These are phyloP conservation scores for Aspergillus indologenus DNA, from an alignment of 495 filamentous ascomycete species.

Conservation along the genomic window DNA sequence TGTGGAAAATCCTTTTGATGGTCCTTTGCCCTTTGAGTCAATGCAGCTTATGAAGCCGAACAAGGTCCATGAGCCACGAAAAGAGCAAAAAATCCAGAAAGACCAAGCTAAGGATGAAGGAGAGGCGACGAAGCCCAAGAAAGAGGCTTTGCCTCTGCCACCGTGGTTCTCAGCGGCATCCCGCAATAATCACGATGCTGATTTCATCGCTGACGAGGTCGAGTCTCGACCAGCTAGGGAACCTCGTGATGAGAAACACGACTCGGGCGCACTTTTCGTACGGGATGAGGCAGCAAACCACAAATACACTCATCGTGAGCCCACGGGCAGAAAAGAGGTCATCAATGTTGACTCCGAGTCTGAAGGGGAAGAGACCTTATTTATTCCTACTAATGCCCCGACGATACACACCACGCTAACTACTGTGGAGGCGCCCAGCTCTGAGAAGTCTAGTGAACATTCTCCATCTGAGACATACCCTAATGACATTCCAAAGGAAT, in stretches of 20 bases:
- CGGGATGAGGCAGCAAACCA: constrained; percentile 41
- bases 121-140: constrained; percentile 41
- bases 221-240: constrained; percentile 23
- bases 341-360: constrained; percentile 43
- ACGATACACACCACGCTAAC: neutral
- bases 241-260: constrained; percentile 20
- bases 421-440: neutral
- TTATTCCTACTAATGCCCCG: neutral
- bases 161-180: constrained; percentile 71
- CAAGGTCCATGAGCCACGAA: constrained; percentile 45
- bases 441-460: neutral
- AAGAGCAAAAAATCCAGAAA: constrained; percentile 39
- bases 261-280: constrained; percentile 38
- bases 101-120: constrained; percentile 69
- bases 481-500: neutral
- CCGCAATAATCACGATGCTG: constrained; percentile 16
- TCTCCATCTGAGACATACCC: neutral
- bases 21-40: constrained; percentile 86
- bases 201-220: constrained; percentile 34
- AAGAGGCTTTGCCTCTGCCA: constrained; percentile 63
- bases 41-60: constrained; percentile 64
- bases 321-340: constrained; percentile 32
- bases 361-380: constrained; percentile 6
- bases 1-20: constrained; percentile 49
- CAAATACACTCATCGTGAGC: constrained; percentile 45